Percentiles rank a stretch among this genome's conserved stretches.
Evolutionary conservation across 139 green algal genomes (phyloP).

Genomic region (Tetraselmis chui): DNA sequence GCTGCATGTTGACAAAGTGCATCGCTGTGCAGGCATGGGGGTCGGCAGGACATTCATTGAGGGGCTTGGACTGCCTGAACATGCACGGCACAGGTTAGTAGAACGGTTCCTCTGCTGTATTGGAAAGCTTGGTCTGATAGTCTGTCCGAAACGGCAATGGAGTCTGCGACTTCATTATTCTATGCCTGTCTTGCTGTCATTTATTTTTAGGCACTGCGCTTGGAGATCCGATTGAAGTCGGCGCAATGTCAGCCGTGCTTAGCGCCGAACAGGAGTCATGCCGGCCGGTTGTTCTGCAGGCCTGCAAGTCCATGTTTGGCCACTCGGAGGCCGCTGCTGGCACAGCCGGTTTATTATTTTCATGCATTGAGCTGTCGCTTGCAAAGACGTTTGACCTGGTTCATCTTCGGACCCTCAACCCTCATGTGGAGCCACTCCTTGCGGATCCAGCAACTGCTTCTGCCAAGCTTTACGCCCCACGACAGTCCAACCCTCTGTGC

Average conservation of each 20-base stretch:
- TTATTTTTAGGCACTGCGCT: conserved; percentile 42
- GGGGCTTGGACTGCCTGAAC: background rate
- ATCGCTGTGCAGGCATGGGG: conserved; percentile 8
- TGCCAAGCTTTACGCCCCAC: background rate
- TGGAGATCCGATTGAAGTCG: conserved; percentile 49
- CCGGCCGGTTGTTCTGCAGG: background rate
- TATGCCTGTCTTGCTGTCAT: too few relatives aligned
- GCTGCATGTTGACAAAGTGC: conserved; percentile 41
- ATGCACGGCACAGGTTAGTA: conserved; percentile 1
- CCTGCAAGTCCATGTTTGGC: conserved; percentile 13
- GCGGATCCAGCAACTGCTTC: background rate
- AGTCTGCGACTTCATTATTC: too few relatives aligned
- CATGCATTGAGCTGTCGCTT: background rate
- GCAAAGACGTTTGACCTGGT: background rate
- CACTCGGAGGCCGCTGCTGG: conserved; percentile 11
- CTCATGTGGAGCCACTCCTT: background rate
- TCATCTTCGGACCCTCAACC: background rate
- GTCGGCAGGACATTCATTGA: background rate
- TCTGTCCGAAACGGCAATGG: too few relatives aligned
- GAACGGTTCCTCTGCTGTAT: background rate
- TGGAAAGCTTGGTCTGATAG: background rate
- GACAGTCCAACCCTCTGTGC: background rate
- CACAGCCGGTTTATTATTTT: background rate
- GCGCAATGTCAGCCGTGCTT: background rate
- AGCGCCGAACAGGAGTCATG: background rate